These are phyloP conservation scores for Diaporthe nobilis DNA, from an alignment of 2,329 filamentous ascomycete genomes.

Conservation along the genomic window DNA sequence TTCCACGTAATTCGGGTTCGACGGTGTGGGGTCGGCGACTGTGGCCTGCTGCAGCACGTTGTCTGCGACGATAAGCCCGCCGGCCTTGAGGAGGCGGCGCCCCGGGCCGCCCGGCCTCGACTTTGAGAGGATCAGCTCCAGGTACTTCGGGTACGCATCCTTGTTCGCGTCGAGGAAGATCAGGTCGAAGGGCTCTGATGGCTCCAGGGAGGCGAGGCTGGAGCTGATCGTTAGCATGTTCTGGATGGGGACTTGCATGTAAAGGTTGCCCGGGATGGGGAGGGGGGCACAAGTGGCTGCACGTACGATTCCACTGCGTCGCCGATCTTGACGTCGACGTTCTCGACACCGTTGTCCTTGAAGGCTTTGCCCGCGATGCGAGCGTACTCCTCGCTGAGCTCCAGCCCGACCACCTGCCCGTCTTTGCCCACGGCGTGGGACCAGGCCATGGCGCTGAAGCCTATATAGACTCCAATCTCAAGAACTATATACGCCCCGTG, in stretches of 20 bases:
- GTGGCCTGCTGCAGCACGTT: slow-evolving; percentile 66
- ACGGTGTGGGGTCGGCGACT: slow-evolving; percentile 56
- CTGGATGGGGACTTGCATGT: background rate
- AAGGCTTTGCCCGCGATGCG: slow-evolving; percentile 56
- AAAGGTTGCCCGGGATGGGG: background rate
- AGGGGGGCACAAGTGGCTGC: background rate
- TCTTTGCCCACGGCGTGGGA: slow-evolving; percentile 60
- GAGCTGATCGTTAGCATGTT: background rate
- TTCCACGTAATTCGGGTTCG: slow-evolving; percentile 49
- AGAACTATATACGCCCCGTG: slow-evolving; percentile 53
- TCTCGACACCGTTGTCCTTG: slow-evolving; percentile 56
- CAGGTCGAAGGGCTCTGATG: slow-evolving; percentile 63
- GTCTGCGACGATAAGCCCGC: slow-evolving; percentile 67
- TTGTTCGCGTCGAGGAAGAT: slow-evolving; percentile 70
- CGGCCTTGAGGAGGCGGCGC: slow-evolving; percentile 60
- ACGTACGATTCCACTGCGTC: slow-evolving; percentile 62
- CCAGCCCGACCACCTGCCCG: slow-evolving; percentile 60
- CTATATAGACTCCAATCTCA: slow-evolving; percentile 64
- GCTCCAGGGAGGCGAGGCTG: slow-evolving; percentile 52
- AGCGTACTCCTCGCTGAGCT: slow-evolving; percentile 61
- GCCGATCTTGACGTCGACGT: slow-evolving; percentile 63
- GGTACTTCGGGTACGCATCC: slow-evolving; percentile 64
- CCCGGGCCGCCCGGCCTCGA: slow-evolving; percentile 54
- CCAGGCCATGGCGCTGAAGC: slow-evolving; percentile 65
- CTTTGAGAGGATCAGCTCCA: slow-evolving; percentile 59